phyloP scores from a whole-genome alignment of 257 asterid species.

The Penstemon newberryi region DNA sequence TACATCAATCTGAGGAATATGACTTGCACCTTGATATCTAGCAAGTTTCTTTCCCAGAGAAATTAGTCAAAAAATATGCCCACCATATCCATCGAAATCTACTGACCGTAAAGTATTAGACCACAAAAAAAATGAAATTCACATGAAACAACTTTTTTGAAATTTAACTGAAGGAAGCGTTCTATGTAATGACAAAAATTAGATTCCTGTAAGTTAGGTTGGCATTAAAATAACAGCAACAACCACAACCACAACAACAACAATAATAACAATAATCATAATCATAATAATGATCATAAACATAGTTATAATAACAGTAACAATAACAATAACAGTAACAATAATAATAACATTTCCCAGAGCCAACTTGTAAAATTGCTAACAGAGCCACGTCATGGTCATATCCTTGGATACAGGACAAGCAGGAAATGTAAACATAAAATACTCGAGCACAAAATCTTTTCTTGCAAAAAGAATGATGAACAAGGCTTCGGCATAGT shows the following conservation, averaged over 20 bases:
- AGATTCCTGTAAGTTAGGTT: neutral
- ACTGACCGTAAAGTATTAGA: conserved; percentile 7
- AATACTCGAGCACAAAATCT: neutral
- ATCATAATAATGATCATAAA: too few relatives aligned
- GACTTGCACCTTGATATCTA: neutral
- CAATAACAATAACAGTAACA: too few relatives aligned
- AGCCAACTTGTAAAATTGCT: conserved; percentile 1
- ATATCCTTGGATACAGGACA: conserved; percentile 13
- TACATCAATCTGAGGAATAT: conserved; percentile 14
- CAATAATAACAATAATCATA: too few relatives aligned
- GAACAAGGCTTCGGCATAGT: conserved; percentile 5
- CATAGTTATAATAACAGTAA: too few relatives aligned
- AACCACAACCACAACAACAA: too few relatives aligned
- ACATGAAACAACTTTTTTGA: neutral
- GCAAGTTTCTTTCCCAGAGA: conserved; percentile 9
- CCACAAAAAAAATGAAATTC: neutral
- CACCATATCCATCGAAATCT: conserved; percentile 14
- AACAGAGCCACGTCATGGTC: conserved; percentile 5
- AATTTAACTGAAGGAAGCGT: neutral
- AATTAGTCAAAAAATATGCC: conserved; percentile 21
- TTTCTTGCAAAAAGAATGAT: neutral
- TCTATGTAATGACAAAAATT: neutral
- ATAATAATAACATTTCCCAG: neutral
- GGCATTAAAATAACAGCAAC: neutral
- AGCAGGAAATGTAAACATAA: conserved; percentile 11